These are phyloP conservation scores for Metschnikowia continentalis DNA, from an alignment of 805 yeast genomes.

Conservation along the genomic window DNA sequence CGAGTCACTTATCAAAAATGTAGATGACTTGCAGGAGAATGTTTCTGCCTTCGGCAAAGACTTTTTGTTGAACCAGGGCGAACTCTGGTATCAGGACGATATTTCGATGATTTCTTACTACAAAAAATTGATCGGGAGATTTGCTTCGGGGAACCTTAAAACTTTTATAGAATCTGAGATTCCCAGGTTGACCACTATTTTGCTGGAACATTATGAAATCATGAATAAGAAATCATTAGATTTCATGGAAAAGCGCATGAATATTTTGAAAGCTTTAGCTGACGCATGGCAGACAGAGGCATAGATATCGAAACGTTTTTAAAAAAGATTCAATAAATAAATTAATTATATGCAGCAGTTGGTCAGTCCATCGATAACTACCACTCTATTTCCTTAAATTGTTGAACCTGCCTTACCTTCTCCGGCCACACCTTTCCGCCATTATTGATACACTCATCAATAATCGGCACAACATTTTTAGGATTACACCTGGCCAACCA, in stretches of 20 bases:
- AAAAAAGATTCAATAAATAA: neutral
- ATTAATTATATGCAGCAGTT: neutral
- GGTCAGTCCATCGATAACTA: constrained; percentile 16
- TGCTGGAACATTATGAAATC: constrained; percentile 31
- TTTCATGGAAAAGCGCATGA: constrained; percentile 47
- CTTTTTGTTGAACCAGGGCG: constrained; percentile 11
- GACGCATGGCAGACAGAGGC: constrained; percentile 1
- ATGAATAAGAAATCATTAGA: constrained; percentile 45
- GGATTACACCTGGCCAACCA: constrained; percentile 91
- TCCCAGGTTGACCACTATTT: constrained; percentile 40
- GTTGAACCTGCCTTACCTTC: constrained; percentile 56
- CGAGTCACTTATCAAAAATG: constrained; percentile 4
- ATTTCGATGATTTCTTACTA: constrained; percentile 40
- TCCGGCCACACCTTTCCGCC: constrained; percentile 71
- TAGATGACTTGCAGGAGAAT: constrained; percentile 13
- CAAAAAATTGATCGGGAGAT: constrained; percentile 41
- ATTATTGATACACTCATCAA: constrained; percentile 68
- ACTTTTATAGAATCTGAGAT: constrained; percentile 28
- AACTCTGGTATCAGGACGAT: constrained; percentile 17
- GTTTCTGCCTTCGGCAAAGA: constrained; percentile 9
- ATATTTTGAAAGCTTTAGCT: constrained; percentile 35
- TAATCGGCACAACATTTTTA: constrained; percentile 63
- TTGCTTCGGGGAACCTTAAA: constrained; percentile 40
- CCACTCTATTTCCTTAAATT: constrained; percentile 53
- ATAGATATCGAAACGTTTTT: neutral